Conservation (phyloP, 108 stramenopile genomes). For the Fistulifera pelliculosa region DNA sequence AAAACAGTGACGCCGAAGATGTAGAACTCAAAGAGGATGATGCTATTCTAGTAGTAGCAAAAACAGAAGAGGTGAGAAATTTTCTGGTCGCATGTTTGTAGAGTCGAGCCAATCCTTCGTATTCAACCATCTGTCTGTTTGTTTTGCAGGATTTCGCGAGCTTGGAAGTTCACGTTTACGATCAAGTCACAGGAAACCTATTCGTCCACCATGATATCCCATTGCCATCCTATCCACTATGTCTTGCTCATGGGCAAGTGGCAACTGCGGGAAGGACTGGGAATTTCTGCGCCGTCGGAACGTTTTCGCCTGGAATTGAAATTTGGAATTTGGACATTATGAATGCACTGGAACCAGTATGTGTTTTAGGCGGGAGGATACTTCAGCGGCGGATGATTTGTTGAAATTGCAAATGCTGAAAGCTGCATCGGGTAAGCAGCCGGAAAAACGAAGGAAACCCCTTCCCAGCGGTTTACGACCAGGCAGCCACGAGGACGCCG, state of each 20-base stretch:
- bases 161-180: slow-evolving; percentile 84
- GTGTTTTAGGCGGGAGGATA: slow-evolving; percentile 90
- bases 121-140: too few relatives aligned
- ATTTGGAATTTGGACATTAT: slow-evolving; percentile 99
- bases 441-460: background rate
- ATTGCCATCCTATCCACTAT: slow-evolving; percentile 93
- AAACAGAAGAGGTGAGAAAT: slow-evolving; percentile 70
- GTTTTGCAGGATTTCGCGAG: slow-evolving; percentile 70
- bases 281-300: slow-evolving; percentile 93
- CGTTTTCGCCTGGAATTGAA: slow-evolving; percentile 95
- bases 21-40: slow-evolving; percentile 55
- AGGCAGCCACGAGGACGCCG: slow-evolving; percentile 94
- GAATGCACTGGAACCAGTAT: slow-evolving; percentile 92
- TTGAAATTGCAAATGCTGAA: slow-evolving; percentile 64
- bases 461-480: slow-evolving; percentile 31
- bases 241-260: slow-evolving; percentile 72
- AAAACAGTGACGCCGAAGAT: slow-evolving; percentile 80
- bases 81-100: background rate
- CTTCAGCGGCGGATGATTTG: slow-evolving; percentile 56
- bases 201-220: slow-evolving; percentile 99
- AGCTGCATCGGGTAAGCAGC: slow-evolving; percentile 11
- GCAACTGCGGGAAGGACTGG: slow-evolving; percentile 48
- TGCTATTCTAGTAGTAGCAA: slow-evolving; percentile 75
- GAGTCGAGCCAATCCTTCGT: too few relatives aligned
- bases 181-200: slow-evolving; percentile 76